These are phyloP conservation scores for Thraustochytrium sp. DNA, from an alignment of 352 stramenopile genomes.

Conservation along the genomic window DNA sequence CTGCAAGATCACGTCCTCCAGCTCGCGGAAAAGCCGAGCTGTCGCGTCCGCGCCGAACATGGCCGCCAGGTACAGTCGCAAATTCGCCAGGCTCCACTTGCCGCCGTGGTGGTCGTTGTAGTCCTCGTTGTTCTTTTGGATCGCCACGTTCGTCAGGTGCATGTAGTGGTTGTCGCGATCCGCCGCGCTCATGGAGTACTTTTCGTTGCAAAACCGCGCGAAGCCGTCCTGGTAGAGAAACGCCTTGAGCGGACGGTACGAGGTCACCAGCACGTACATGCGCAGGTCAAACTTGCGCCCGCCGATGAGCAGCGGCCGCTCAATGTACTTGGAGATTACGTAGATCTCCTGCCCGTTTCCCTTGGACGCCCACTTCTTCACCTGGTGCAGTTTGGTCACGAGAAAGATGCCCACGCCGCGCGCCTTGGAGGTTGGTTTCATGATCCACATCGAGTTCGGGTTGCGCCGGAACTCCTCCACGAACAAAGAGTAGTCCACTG, in stretches of 20 bases:
- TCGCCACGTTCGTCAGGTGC: conserved; percentile 85
- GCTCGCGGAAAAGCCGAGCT: conserved; percentile 64
- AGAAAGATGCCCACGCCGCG: conserved; percentile 86
- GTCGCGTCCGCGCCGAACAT: conserved; percentile 64
- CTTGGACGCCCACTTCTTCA: conserved; percentile 73
- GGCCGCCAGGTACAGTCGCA: conserved; percentile 63
- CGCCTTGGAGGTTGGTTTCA: conserved; percentile 86
- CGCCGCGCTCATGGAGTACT: conserved; percentile 64
- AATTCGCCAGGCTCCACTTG: conserved; percentile 62
- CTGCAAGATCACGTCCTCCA: conserved; percentile 71
- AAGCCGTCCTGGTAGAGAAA: conserved; percentile 85
- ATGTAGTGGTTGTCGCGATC: conserved; percentile 62
- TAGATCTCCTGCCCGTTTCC: conserved; percentile 68
- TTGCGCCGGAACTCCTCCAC: conserved; percentile 63
- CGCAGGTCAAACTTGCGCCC: conserved; percentile 89
- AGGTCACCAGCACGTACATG: conserved; percentile 83
- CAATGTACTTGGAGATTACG: conserved; percentile 87
- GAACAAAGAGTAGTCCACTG: conserved; percentile 83
- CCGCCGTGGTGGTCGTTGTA: conserved; percentile 64
- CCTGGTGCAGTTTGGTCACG: conserved; percentile 84
- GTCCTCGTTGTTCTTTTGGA: conserved; percentile 75
- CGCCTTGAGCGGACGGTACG: conserved; percentile 78
- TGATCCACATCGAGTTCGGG: conserved; percentile 84
- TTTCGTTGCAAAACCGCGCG: conserved; percentile 79
- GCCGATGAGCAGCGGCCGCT: conserved; percentile 82